Conservation (phyloP, 805 yeast genomes). For the Priceomyces fermenticarens region DNA sequence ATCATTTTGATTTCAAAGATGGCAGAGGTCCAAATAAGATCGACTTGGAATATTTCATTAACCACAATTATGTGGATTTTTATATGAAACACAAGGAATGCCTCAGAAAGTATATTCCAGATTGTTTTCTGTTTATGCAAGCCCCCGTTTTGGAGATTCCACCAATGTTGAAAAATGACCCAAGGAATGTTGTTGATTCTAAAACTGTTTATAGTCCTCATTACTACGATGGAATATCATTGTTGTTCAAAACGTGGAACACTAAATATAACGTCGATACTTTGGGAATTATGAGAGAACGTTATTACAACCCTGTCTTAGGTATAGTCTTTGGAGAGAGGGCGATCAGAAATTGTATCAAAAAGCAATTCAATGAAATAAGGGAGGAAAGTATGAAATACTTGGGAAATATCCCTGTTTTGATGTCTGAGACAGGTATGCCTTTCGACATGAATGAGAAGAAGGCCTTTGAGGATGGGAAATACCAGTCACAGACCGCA, state of each 20-base stretch:
- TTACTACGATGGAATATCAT: conserved; percentile 91
- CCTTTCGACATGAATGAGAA: conserved; percentile 93
- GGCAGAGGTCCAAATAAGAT: conserved; percentile 17
- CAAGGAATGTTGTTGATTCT: conserved; percentile 50
- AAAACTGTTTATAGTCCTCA: conserved; percentile 81
- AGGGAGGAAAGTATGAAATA: conserved; percentile 57
- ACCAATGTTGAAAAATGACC: conserved; percentile 55
- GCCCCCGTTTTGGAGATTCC: conserved; percentile 81
- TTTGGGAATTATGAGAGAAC: conserved; percentile 77
- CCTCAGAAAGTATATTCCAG: conserved; percentile 44
- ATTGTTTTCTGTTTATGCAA: conserved; percentile 63
- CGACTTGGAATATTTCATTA: conserved; percentile 56
- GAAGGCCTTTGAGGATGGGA: conserved; percentile 62
- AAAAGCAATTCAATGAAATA: conserved; percentile 65
- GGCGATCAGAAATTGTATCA: conserved; percentile 70
- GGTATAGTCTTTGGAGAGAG: conserved; percentile 80
- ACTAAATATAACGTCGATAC: conserved; percentile 81
- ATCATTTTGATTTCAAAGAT: conserved; percentile 30
- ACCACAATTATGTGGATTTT: conserved; percentile 61
- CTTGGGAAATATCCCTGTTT: conserved; percentile 70
- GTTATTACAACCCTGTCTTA: conserved; percentile 67
- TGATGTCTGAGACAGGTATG: conserved; percentile 95
- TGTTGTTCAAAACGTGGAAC: conserved; percentile 91
- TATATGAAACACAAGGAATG: conserved; percentile 49
- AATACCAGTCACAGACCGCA: conserved; percentile 67